Evolutionary conservation across 2,329 filamentous ascomycete species (phyloP).

Genomic region (Verticillium dahliae): DNA sequence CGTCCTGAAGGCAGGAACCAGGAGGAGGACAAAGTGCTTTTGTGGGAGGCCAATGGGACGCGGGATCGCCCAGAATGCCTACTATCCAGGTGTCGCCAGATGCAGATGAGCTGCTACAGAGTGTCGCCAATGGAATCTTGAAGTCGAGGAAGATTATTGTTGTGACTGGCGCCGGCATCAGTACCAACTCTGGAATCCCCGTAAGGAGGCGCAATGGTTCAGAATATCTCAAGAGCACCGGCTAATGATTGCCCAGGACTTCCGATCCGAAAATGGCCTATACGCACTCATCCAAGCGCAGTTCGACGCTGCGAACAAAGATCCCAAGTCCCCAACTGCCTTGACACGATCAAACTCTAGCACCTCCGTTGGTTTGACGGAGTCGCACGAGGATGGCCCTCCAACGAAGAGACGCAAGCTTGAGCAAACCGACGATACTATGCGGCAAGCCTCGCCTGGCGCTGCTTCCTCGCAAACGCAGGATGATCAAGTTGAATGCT

Average conservation of each 20-base stretch:
- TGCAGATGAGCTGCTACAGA: constrained; percentile 49
- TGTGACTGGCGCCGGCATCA: constrained; percentile 67
- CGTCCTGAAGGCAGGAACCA: background rate
- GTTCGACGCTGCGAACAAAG: constrained; percentile 46
- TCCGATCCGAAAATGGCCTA: constrained; percentile 65
- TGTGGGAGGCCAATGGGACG: background rate
- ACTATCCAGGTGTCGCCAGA: constrained; percentile 47
- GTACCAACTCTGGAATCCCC: constrained; percentile 69
- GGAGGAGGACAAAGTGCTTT: background rate
- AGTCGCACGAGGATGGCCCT: background rate
- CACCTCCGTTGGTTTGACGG: background rate
- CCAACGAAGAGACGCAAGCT: background rate
- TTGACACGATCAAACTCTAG: background rate
- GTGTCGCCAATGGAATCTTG: constrained; percentile 57
- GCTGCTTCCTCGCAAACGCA: background rate
- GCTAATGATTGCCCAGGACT: constrained; percentile 45
- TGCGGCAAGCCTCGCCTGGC: background rate
- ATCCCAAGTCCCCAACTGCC: background rate
- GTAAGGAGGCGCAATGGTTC: constrained; percentile 33
- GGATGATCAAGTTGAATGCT: background rate
- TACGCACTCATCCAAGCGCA: constrained; percentile 67
- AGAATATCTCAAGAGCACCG: too few relatives aligned
- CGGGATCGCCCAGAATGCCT: constrained; percentile 39
- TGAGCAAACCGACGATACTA: background rate
- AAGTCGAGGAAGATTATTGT: constrained; percentile 65